Evolutionary conservation across 768 basidiomycete genomes (phyloP).

Genomic region (Suillus subluteus): DNA sequence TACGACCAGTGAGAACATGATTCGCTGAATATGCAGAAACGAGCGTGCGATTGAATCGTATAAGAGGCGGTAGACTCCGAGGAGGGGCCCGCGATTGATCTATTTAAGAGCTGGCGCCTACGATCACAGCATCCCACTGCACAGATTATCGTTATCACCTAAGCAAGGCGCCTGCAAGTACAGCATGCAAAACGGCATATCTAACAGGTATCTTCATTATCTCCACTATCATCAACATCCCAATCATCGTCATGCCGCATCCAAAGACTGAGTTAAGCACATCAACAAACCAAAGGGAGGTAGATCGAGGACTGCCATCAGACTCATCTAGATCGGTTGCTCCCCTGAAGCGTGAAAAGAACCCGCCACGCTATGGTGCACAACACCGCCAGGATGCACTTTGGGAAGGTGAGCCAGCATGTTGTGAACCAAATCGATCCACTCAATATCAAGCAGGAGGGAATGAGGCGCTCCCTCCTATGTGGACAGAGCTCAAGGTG

Average conservation of each 20-base stretch:
- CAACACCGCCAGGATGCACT: constrained; percentile 5
- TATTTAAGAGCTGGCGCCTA: background rate
- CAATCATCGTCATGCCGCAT: background rate
- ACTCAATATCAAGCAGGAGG: background rate
- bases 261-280: background rate
- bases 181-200: background rate
- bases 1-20: background rate
- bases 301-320: background rate
- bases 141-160: background rate
- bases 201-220: background rate
- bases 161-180: background rate
- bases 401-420: background rate
- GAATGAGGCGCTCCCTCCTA: background rate
- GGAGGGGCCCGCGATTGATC: no score
- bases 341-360: no score
- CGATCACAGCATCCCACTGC: background rate
- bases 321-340: background rate
- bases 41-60: no score
- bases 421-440: no score
- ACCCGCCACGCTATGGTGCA: background rate
- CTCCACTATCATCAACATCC: background rate
- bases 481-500: background rate
- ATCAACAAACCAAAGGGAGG: background rate
- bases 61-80: no score
- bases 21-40: background rate